Evolutionary conservation across 495 filamentous ascomycete genomes (phyloP).

Genomic region (Thozetella sp.): DNA sequence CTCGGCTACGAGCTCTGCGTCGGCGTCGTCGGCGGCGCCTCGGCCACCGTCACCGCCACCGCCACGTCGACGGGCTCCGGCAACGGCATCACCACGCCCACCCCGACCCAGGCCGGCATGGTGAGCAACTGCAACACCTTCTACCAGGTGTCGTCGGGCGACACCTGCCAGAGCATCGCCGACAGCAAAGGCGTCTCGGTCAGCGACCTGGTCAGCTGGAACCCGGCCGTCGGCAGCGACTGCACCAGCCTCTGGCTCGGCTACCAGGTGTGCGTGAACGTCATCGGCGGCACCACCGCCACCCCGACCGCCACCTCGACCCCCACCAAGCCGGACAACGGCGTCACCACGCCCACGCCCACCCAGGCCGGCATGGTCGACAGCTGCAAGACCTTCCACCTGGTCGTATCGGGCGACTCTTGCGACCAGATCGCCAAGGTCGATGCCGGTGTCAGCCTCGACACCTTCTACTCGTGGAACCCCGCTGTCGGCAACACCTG

Average conservation of each 20-base stretch:
- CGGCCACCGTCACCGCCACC: conserved; percentile 9
- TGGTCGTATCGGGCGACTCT: conserved; percentile 36
- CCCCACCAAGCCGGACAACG: conserved; percentile 20
- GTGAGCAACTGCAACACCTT: conserved; percentile 43
- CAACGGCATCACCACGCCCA: conserved; percentile 28
- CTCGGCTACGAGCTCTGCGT: conserved; percentile 32
- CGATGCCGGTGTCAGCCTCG: conserved; percentile 21
- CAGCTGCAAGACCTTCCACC: conserved; percentile 43
- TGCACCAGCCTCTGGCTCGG: conserved; percentile 40
- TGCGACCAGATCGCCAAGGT: conserved; percentile 36
- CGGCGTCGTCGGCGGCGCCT: conserved; percentile 10
- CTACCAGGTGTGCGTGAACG: conserved; percentile 26
- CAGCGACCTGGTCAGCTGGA: conserved; percentile 31
- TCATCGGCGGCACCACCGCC: conserved; percentile 18
- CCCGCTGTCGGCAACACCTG: conserved; percentile 19
- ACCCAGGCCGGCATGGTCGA: conserved; percentile 30
- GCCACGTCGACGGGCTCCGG: conserved; percentile 10
- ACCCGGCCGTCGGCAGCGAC: conserved; percentile 35
- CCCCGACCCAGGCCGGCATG: conserved; percentile 36
- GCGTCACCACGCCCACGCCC: conserved; percentile 27
- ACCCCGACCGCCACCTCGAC: conserved; percentile 24
- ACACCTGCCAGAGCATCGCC: conserved; percentile 43
- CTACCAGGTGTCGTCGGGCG: conserved; percentile 36
- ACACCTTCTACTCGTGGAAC: conserved; percentile 32
- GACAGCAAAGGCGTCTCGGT: conserved; percentile 23